These are phyloP conservation scores for Colletotrichum eleusines DNA, from an alignment of 2,329 filamentous ascomycete species.

Conservation along the genomic window DNA sequence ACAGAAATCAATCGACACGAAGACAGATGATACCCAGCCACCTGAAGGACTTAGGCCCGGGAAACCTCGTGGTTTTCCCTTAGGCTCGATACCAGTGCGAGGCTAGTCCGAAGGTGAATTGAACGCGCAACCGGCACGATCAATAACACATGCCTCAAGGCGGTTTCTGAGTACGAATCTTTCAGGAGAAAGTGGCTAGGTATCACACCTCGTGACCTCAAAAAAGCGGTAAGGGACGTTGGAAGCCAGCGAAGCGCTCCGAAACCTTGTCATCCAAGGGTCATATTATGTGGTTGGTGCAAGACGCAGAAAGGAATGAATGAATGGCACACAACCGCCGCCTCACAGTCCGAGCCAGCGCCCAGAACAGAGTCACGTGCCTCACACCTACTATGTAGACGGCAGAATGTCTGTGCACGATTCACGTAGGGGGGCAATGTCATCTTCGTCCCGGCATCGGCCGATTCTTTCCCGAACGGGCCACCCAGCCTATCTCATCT, in stretches of 20 bases:
- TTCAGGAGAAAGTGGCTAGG: neutral
- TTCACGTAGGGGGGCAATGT: neutral
- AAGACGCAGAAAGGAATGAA: neutral
- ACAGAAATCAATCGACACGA: neutral
- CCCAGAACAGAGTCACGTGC: slow-evolving; percentile 1
- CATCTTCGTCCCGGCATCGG: neutral
- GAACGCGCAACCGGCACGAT: neutral
- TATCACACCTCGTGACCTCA: neutral
- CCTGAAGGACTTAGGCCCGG: neutral
- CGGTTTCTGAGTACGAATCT: neutral
- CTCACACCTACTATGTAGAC: too few relatives aligned
- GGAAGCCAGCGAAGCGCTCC: neutral
- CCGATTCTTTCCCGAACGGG: neutral
- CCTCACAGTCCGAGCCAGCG: neutral
- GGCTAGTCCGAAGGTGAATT: neutral
- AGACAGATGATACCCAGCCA: neutral
- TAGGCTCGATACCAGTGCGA: neutral
- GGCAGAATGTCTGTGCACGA: neutral
- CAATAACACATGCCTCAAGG: neutral
- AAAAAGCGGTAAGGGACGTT: neutral
- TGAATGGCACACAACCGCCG: neutral
- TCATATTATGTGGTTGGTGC: neutral
- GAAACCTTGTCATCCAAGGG: neutral
- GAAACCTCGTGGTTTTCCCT: neutral
- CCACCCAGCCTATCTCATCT: too few relatives aligned